Evolutionary conservation across 768 basidiomycete species (phyloP), one percentile per base, ranked within the genome.

Genomic region (Termitomyces eurrhizus): DNA sequence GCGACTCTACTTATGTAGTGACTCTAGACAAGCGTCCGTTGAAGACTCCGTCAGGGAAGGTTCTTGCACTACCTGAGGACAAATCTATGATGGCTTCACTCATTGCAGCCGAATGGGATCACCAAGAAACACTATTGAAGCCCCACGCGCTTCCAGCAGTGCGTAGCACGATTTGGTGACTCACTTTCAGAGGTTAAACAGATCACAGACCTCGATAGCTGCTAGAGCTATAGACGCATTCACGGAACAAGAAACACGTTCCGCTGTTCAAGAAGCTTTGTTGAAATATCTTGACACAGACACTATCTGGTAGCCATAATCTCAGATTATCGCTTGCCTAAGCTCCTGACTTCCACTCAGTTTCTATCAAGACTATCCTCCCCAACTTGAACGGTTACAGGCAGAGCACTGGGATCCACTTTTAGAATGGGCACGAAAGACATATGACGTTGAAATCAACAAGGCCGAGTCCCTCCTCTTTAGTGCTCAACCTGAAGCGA

Each of bases 21-120:
- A 92, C 87, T 5, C 79, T 98, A 54, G 95, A 97, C 76, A 83
- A 83, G 65, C 85, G 93, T 39, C 78, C 90, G 1, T 79, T 99
- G 59, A 96, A 92, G 73, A 98, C 96, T 13, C 94, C 95, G 0
- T 81, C 78, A 0, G 95, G 95, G n/a, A 85, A 88, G 49, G 80
- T 79, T 3, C 74, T 99, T 35, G 69, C 87, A 39, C 66, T 98
- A 14, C 95, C 95, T 0, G 72, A 75, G 52, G 77, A 83, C 62
- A 92, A 92, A 69, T 70, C 80, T 45, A 75, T 95, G 33, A 79
- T 91, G 24, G 94, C 95, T 1, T 80, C 92, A 1, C 80, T 97
- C 59, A 87, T 98, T 66, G 97, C 95, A 21, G 83, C 90, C 58
- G 97, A 99, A 77, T 99, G 97, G 97, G 95, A 99, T 68, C 90